Conservation (phyloP, 2,329 filamentous ascomycete genomes). For the Beauveria pseudobassiana region DNA sequence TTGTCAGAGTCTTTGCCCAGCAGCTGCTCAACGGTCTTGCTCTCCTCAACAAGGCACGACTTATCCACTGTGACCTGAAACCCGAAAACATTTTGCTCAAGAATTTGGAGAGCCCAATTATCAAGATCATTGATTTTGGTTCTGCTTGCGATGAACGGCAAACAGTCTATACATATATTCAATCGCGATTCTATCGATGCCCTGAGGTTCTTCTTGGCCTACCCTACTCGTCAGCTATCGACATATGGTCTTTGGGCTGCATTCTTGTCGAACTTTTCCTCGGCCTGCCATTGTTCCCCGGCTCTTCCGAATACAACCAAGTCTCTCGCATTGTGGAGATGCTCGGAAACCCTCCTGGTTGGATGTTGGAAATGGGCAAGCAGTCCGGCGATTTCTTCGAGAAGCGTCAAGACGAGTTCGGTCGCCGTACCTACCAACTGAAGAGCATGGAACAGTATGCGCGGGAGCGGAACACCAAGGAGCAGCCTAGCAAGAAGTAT, state of each 20-base stretch:
- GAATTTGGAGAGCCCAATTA: conserved; percentile 96
- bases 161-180: conserved; percentile 98
- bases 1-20: conserved; percentile 95
- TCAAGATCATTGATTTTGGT: conserved; percentile 99
- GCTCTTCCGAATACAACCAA: conserved; percentile 98
- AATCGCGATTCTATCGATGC: conserved; percentile 95
- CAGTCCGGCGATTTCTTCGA: conserved; percentile 97
- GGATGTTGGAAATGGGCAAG: conserved; percentile 99
- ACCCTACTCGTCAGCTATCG: conserved; percentile 95
- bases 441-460: conserved; percentile 99
- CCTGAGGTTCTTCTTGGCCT: conserved; percentile 92
- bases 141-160: conserved; percentile 97
- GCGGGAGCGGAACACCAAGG: conserved; percentile 88
- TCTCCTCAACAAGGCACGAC: conserved; percentile 85
- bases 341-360: conserved; percentile 90
- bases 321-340: conserved; percentile 96
- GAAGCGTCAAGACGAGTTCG: conserved; percentile 84
- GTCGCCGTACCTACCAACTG: conserved; percentile 79
- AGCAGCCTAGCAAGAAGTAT: conserved; percentile 99
- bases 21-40: conserved; percentile 90
- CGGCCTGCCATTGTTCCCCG: conserved; percentile 87
- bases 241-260: conserved; percentile 99
- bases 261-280: conserved; percentile 98
- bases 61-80: conserved; percentile 98
- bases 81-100: conserved; percentile 97